These are phyloP conservation scores for Kodamaea kaohsiungensis DNA, from an alignment of 805 yeast species.

Conservation along the genomic window DNA sequence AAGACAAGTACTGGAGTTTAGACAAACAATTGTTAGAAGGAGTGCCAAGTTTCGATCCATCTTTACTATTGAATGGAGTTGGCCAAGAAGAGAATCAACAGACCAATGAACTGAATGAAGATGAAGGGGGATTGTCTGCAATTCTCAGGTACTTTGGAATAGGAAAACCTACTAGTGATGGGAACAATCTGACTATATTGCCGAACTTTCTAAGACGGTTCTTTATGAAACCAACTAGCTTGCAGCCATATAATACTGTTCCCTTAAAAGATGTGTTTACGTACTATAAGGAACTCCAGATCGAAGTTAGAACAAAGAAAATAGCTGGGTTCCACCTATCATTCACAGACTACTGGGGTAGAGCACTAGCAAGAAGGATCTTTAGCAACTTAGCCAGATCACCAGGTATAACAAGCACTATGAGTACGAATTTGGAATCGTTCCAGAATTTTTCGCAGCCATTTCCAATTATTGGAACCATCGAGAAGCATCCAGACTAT, in stretches of 20 bases:
- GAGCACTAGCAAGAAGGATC: slow-evolving; percentile 53
- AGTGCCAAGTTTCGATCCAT: slow-evolving; percentile 51
- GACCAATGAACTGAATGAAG: neutral
- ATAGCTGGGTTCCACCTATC: slow-evolving; percentile 55
- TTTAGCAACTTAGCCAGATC: slow-evolving; percentile 37
- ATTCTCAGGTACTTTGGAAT: neutral
- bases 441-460: slow-evolving; percentile 45
- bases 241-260: neutral
- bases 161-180: neutral
- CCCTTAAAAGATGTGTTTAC: slow-evolving; percentile 27
- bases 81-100: too few relatives aligned
- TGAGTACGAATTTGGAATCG: slow-evolving; percentile 31
- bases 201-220: neutral
- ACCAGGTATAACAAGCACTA: slow-evolving; percentile 40
- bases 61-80: neutral
- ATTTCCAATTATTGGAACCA: slow-evolving; percentile 49
- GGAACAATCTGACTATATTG: neutral
- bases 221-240: neutral
- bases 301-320: slow-evolving; percentile 54
- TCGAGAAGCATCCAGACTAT: slow-evolving; percentile 39
- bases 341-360: slow-evolving; percentile 69
- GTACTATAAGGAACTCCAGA: slow-evolving; percentile 55
- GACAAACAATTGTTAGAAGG: slow-evolving; percentile 55
- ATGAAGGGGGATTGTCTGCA: neutral
- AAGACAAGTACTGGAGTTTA: slow-evolving; percentile 41